Evolutionary conservation across 176 grass and related monocot species (phyloP), one percentile per base, ranked within the genome.

Genomic region (Ensete glaucum): DNA sequence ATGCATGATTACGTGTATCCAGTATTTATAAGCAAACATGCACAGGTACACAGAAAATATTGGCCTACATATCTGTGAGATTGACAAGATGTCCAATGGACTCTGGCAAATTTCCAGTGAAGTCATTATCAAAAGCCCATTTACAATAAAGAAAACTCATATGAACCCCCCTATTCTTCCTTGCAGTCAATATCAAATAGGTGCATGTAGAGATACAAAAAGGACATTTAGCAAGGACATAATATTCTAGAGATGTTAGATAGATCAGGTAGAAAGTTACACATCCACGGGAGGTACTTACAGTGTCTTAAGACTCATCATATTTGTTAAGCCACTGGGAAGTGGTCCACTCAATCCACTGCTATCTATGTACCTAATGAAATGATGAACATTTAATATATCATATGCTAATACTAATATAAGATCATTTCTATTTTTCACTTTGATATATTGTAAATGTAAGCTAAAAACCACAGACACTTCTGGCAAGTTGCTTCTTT

Each of bases 331-430:
- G 69, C 70, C 79, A 54, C 23, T 53, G 66, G 84, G 88, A 62
- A 90, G 50, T 82, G 0, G 13, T 52, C 88, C 88, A 72, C 15
- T 26, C 11, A 90, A 53, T 80, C 77, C 11, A 50, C 82, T 90
- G 70, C 84, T 90, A 62, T 90, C 86, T 58, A 90, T 82, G 76
- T 82, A 85, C 88, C 88, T 90, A 80, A 81, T 79, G 81, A 84
- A 58, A 76, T 63, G 56, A 66, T 85, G 50, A 81, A 20, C 54
- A 89, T 26, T 55, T 49, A 73, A 22, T 82, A 62, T 82, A 83
- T 51, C 34, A 43, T 43, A 43, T 43, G 34, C 34, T 43, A 43
- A 43, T 43, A 43, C 34, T 43, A 43, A 43, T 43, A 43, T 43
- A 43, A 43, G 34, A 6, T 43, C 4, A 43, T 43, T 43, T 43